Evolutionary conservation across 2,329 filamentous ascomycete species (phyloP).

Genomic region (Cercospora sp.): DNA sequence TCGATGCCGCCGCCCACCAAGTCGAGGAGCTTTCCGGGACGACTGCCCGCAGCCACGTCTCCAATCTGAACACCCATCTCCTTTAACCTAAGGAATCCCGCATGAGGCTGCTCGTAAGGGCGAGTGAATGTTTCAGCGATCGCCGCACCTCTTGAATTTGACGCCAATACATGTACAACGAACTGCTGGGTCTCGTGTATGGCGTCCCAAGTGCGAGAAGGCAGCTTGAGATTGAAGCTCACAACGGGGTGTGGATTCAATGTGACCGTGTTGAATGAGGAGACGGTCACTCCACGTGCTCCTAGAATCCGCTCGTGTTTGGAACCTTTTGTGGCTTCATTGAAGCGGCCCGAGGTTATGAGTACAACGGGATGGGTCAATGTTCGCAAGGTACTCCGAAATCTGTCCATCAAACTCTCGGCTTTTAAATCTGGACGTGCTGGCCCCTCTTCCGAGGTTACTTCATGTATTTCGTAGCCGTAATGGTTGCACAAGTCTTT

Average conservation of each 20-base stretch:
- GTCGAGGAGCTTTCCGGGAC: neutral
- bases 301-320: too few relatives aligned
- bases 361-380: slow-evolving; percentile 60
- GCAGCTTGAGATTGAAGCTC: slow-evolving; percentile 61
- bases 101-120: slow-evolving; percentile 25
- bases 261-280: slow-evolving; percentile 61
- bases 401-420: too few relatives aligned
- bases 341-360: slow-evolving; percentile 44
- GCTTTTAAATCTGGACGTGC: too few relatives aligned
- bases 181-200: slow-evolving; percentile 48
- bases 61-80: slow-evolving; percentile 3
- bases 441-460: too few relatives aligned
- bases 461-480: too few relatives aligned
- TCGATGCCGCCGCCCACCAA: slow-evolving; percentile 25
- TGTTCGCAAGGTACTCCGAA: slow-evolving; percentile 42
- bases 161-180: slow-evolving; percentile 53
- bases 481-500: too few relatives aligned
- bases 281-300: slow-evolving; percentile 57
- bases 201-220: slow-evolving; percentile 58
- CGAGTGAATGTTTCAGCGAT: slow-evolving; percentile 39
- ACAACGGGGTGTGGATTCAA: slow-evolving; percentile 57
- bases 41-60: neutral
- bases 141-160: slow-evolving; percentile 33
- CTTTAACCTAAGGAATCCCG: slow-evolving; percentile 26
- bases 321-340: too few relatives aligned